Evolutionary conservation across 805 yeast species (phyloP), one percentile per base, ranked within the genome.

Genomic region (Spathaspora hagerdaliae): DNA sequence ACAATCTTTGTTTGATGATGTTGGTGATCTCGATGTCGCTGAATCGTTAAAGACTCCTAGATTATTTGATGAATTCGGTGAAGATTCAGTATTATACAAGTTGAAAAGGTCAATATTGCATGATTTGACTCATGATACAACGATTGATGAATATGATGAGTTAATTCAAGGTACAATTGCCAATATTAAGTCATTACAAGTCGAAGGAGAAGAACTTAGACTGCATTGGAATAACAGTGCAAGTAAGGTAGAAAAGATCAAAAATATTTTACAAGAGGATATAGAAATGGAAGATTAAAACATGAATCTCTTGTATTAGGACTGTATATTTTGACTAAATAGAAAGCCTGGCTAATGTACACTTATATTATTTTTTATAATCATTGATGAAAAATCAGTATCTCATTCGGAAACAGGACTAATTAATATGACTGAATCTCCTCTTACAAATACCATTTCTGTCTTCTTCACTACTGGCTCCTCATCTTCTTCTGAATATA

Each of bases 371-470:
- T 19, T 19, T 19, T 19, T 19, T 19, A 19, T 19, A 19, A 19
- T 19, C 24, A 19, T 19, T 2, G 24, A 19, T 19, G 24, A 19
- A 19, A 19, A 19, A 19, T 19, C 24, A 5, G 24, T 19, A 19
- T 19, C 24, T 29, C 12, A 29, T 29, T 29, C 32, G 32, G 32
- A 31, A 14, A 32, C 49, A 13, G 77, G 74, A 44, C 85, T 82
- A 44, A 94, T 83, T 54, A 91, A 75, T 42, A 95, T 88, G 38
- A 94, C 98, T 2, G 95, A 83, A 67, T 94, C 99, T n/a, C 99
- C 99, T 71, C 99, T 83, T 12, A 94, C 91, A 67, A 92, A 92
- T 37, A 94, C 82, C 90, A 94, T 87, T 45, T 88, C 96, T 13
- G 89, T 78, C 50, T 77, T 75, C 58, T 82, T 85, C 32, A 68